Conservation (phyloP, 1,139 yeast species). For the Pichiaceae sp. region DNA sequence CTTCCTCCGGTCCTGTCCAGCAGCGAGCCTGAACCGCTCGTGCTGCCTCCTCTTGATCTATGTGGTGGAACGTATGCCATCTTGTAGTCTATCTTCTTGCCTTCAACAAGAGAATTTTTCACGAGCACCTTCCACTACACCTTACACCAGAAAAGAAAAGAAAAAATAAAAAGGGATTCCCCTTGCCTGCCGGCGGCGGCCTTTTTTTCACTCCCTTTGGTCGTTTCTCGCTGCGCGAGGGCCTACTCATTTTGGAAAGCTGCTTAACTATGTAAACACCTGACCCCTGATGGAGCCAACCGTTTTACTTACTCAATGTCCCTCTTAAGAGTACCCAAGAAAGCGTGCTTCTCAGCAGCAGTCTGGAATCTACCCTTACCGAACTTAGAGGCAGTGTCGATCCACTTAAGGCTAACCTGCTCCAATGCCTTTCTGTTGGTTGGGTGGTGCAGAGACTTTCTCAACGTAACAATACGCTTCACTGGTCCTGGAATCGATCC, state of each 20-base stretch:
- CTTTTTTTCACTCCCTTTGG: background rate
- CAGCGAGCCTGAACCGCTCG: conserved; percentile 7
- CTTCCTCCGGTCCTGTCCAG: conserved; percentile 21
- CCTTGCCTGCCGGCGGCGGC: background rate
- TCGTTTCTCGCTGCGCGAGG: background rate
- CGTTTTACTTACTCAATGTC: conserved; percentile 29
- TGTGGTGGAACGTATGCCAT: conserved; percentile 28
- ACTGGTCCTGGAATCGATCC: conserved; percentile 99
- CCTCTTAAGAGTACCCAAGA: conserved; percentile 99
- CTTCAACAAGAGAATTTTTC: background rate
- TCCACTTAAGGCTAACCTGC: conserved; percentile 97
- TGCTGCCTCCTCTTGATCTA: conserved; percentile 17
- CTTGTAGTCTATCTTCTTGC: conserved; percentile 2
- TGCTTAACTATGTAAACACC: background rate
- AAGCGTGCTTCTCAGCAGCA: conserved; percentile 99
- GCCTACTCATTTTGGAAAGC: background rate
- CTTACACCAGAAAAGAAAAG: too few relatives aligned
- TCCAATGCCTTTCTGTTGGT: conserved; percentile 97
- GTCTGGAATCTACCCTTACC: conserved; percentile 99
- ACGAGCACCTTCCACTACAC: too few relatives aligned
- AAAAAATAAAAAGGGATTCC: too few relatives aligned
- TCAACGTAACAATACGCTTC: conserved; percentile 98
- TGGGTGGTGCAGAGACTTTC: conserved; percentile 97
- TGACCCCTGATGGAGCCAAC: background rate
- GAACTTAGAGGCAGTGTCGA: conserved; percentile 99